A percentile compares a stretch with the other conserved stretches of the same genome.
Conservation (phyloP, 805 yeast species). For the Candida ipomoeae region DNA sequence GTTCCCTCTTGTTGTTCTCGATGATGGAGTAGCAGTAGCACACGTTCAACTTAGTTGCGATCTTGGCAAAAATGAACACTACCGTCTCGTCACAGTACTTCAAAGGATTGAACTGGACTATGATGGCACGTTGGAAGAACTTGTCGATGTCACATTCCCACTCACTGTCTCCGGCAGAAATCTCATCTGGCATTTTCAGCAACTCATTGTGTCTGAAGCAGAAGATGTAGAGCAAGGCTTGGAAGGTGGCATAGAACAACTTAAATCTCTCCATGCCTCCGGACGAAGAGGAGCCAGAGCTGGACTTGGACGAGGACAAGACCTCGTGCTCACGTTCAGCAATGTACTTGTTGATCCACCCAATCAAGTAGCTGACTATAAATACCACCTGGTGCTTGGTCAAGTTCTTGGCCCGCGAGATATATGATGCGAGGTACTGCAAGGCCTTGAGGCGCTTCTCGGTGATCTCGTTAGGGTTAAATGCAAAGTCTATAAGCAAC, state of each 20-base stretch:
- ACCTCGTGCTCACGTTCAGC: constrained; percentile 84
- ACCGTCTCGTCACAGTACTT: constrained; percentile 93
- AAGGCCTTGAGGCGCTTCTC: constrained; percentile 82
- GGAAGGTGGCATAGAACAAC: constrained; percentile 85
- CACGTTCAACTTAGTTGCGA: constrained; percentile 83
- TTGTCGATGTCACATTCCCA: constrained; percentile 85
- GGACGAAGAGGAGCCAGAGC: constrained; percentile 19
- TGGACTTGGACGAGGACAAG: constrained; percentile 30
- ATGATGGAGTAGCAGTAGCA: constrained; percentile 92
- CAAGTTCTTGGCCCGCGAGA: constrained; percentile 79
- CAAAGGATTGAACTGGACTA: constrained; percentile 88
- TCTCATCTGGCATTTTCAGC: constrained; percentile 27
- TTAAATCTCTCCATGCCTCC: constrained; percentile 90
- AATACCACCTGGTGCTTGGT: constrained; percentile 70
- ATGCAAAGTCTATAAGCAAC: constrained; percentile 75
- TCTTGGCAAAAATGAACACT: constrained; percentile 86
- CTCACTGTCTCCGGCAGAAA: constrained; percentile 24
- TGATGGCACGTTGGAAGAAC: constrained; percentile 79
- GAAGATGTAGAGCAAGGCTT: constrained; percentile 84
- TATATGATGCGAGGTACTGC: constrained; percentile 86
- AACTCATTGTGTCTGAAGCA: constrained; percentile 77
- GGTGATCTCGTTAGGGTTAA: constrained; percentile 60
- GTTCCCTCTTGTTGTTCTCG: constrained; percentile 78
- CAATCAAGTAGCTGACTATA: constrained; percentile 75
- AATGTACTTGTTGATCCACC: constrained; percentile 80